Conservation (phyloP, 2,329 filamentous ascomycete species). For the Tolypocladium amazonense region DNA sequence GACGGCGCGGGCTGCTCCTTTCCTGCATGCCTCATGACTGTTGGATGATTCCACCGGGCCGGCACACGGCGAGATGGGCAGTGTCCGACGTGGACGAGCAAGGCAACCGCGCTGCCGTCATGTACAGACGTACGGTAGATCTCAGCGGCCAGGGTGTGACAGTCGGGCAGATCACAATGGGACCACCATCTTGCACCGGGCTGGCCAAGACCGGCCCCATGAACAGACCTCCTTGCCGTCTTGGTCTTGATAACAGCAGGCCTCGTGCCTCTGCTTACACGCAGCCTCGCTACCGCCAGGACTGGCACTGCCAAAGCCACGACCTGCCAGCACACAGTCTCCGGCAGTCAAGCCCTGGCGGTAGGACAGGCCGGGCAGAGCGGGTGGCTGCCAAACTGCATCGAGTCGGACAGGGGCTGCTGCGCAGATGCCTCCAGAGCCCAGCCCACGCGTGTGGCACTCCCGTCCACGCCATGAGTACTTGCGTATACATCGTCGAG, state of each 20-base stretch:
- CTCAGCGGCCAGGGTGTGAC: background rate
- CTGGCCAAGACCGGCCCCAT: background rate
- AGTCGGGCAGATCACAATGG: background rate
- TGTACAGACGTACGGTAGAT: background rate
- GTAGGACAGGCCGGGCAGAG: background rate
- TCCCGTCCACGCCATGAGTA: background rate
- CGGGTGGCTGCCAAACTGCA: background rate
- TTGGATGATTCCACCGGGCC: background rate
- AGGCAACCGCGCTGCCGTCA: background rate
- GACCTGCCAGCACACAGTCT: background rate
- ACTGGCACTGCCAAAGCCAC: background rate
- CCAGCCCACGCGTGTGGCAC: background rate
- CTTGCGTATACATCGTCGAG: background rate
- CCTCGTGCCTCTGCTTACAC: background rate
- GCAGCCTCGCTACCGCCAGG: background rate
- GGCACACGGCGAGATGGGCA: background rate
- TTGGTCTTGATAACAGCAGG: background rate
- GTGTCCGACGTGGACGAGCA: background rate
- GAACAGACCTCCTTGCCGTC: background rate
- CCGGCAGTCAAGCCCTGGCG: background rate
- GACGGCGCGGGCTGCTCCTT: background rate
- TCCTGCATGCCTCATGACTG: background rate
- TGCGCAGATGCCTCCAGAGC: background rate
- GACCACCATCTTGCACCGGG: background rate
- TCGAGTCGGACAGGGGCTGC: background rate